These are phyloP conservation scores for Lindgomyces ingoldianus DNA, from an alignment of 495 filamentous ascomycete species.

Conservation along the genomic window DNA sequence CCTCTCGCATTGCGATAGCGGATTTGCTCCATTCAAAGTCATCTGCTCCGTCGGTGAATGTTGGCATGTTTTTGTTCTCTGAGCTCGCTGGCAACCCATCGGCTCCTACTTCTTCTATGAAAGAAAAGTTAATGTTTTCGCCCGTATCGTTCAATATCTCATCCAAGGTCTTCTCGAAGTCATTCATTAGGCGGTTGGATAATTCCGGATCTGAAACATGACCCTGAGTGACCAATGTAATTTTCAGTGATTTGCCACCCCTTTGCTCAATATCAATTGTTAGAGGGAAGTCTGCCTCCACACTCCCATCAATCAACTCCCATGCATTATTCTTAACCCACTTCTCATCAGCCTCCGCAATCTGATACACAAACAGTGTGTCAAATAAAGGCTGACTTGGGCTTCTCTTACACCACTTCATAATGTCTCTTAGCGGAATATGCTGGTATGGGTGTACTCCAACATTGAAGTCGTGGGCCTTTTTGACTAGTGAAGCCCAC, in stretches of 20 bases:
- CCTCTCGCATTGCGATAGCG: slow-evolving; percentile 54
- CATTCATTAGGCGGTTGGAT: slow-evolving; percentile 46
- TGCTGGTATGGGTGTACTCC: slow-evolving; percentile 65
- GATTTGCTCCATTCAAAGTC: slow-evolving; percentile 58
- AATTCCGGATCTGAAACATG: slow-evolving; percentile 40
- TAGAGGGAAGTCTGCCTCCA: slow-evolving; percentile 66
- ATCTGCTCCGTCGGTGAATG: slow-evolving; percentile 17
- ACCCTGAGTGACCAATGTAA: slow-evolving; percentile 58
- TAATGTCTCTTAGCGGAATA: slow-evolving; percentile 69
- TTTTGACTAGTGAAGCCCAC: slow-evolving; percentile 54
- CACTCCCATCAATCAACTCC: slow-evolving; percentile 53
- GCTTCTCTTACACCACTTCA: slow-evolving; percentile 64
- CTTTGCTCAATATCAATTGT: slow-evolving; percentile 69
- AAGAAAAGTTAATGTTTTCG: slow-evolving; percentile 1
- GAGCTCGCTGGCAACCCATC: neutral
- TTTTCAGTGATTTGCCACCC: slow-evolving; percentile 47
- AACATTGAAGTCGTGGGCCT: slow-evolving; percentile 64
- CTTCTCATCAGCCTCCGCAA: slow-evolving; percentile 40
- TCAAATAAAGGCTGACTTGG: slow-evolving; percentile 69
- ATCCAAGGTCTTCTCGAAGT: slow-evolving; percentile 44
- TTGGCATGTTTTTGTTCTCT: neutral
- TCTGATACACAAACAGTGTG: slow-evolving; percentile 82
- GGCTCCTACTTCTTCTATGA: neutral
- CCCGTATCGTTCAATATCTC: slow-evolving; percentile 28
- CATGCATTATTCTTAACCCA: slow-evolving; percentile 51